Conservation (phyloP, 768 basidiomycete species). For the Galerina sulciceps region DNA sequence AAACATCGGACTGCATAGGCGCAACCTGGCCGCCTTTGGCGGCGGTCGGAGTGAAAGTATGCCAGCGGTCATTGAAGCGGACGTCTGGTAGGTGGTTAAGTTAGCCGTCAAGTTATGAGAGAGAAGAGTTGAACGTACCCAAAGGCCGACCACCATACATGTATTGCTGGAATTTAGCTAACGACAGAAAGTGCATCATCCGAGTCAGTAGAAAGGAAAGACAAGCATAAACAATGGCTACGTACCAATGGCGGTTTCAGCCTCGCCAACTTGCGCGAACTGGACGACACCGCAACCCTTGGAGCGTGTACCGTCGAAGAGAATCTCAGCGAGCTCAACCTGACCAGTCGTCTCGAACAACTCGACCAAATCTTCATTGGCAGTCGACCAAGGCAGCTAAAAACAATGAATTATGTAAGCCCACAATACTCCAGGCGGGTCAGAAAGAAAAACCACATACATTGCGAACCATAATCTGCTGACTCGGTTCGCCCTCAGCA, state of each 20-base stretch:
- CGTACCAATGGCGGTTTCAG: slow-evolving; percentile 91
- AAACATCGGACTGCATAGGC: slow-evolving; percentile 63
- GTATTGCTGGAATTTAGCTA: slow-evolving; percentile 93
- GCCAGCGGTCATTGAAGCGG: slow-evolving; percentile 95
- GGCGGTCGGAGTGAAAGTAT: slow-evolving; percentile 87
- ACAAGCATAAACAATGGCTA: neutral
- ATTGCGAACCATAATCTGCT: slow-evolving; percentile 98
- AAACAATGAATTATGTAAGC: neutral
- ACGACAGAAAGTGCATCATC: neutral
- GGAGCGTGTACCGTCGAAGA: slow-evolving; percentile 90
- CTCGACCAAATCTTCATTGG: slow-evolving; percentile 98
- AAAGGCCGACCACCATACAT: slow-evolving; percentile 93
- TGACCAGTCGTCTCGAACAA: slow-evolving; percentile 97
- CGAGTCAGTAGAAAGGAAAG: neutral
- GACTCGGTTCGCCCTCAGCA: slow-evolving; percentile 80
- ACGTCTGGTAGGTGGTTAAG: slow-evolving; percentile 58
- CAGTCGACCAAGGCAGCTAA: slow-evolving; percentile 97
- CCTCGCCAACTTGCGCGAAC: slow-evolving; percentile 85
- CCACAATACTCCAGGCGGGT: neutral
- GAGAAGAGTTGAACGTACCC: slow-evolving; percentile 41
- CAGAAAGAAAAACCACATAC: slow-evolving; percentile 57
- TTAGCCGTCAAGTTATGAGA: neutral
- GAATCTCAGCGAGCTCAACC: slow-evolving; percentile 92
- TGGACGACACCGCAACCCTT: slow-evolving; percentile 97
- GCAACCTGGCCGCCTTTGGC: slow-evolving; percentile 84